phyloP scores from a whole-genome alignment of 306 rosid species.

The Gastrolobium bilobum region DNA sequence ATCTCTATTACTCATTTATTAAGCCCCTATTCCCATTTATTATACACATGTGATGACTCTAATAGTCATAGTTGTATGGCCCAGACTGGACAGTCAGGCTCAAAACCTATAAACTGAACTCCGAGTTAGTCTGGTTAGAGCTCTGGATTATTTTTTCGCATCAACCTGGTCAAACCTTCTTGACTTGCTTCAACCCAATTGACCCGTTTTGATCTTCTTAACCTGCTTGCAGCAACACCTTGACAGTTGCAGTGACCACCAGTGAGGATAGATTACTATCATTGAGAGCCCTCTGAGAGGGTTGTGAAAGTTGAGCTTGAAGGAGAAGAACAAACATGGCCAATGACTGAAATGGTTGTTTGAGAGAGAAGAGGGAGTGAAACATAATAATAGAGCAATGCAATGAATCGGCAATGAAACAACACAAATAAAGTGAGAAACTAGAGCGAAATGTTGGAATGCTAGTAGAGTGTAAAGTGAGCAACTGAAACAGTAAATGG shows the following conservation, averaged over 20 bases:
- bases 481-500: too few species aligned
- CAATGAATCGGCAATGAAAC: neutral
- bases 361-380: neutral
- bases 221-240: slow-evolving; percentile 2
- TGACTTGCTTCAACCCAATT: neutral
- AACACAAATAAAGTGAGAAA: neutral
- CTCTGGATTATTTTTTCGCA: slow-evolving; percentile 9
- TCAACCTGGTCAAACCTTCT: slow-evolving; percentile 2
- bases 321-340: neutral
- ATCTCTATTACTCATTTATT: slow-evolving; percentile 1
- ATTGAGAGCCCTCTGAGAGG: neutral
- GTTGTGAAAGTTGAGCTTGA: neutral
- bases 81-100: neutral
- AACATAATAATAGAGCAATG: neutral
- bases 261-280: neutral
- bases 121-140: slow-evolving; percentile 20
- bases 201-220: slow-evolving; percentile 11
- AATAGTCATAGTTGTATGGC: slow-evolving; percentile 19
- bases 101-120: neutral
- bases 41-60: slow-evolving; percentile 1
- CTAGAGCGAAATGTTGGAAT: neutral
- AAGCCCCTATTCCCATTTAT: slow-evolving; percentile 1
- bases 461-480: too few species aligned
- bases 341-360: neutral
- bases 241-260: neutral